These are phyloP conservation scores for Myxozyma monticola DNA, from an alignment of 805 yeast genomes.

Conservation along the genomic window DNA sequence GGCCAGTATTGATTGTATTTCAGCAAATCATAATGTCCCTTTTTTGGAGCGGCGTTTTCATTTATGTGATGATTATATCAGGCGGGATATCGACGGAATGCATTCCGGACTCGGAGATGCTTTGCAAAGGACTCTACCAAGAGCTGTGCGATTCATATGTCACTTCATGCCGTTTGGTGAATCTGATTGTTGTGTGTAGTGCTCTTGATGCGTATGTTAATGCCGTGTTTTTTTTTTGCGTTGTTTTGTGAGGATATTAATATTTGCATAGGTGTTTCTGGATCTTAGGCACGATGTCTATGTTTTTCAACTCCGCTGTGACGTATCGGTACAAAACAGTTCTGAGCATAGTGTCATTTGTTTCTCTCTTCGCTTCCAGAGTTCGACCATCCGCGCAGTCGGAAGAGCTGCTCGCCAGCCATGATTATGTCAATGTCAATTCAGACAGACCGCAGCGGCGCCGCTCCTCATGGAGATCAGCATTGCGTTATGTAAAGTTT, in stretches of 20 bases:
- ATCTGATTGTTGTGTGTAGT: slow-evolving; percentile 20
- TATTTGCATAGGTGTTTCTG: slow-evolving; percentile 9
- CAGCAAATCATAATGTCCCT: slow-evolving; percentile 14
- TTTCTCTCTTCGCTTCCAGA: too few species aligned
- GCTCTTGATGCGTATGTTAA: slow-evolving; percentile 17
- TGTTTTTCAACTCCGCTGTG: slow-evolving; percentile 24
- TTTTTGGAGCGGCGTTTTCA: slow-evolving; percentile 18
- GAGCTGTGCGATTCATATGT: slow-evolving; percentile 14
- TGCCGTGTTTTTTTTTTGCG: background rate
- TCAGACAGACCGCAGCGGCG: background rate
- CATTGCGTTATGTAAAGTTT: background rate
- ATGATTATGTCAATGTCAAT: background rate
- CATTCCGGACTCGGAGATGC: slow-evolving; percentile 10
- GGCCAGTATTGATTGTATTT: slow-evolving; percentile 16
- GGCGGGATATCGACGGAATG: slow-evolving; percentile 26
- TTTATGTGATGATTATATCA: slow-evolving; percentile 20
- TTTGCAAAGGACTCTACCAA: slow-evolving; percentile 6
- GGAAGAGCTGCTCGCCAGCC: background rate
- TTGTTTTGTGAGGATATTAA: background rate
- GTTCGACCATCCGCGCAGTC: background rate
- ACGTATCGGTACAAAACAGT: too few species aligned
- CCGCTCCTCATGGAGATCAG: background rate
- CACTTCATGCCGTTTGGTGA: slow-evolving; percentile 16
- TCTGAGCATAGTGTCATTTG: too few species aligned
- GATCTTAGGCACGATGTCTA: slow-evolving; percentile 20